Evolutionary conservation across 2,329 filamentous ascomycete species (phyloP).

Genomic region (Ceratocystis eucalypticola): DNA sequence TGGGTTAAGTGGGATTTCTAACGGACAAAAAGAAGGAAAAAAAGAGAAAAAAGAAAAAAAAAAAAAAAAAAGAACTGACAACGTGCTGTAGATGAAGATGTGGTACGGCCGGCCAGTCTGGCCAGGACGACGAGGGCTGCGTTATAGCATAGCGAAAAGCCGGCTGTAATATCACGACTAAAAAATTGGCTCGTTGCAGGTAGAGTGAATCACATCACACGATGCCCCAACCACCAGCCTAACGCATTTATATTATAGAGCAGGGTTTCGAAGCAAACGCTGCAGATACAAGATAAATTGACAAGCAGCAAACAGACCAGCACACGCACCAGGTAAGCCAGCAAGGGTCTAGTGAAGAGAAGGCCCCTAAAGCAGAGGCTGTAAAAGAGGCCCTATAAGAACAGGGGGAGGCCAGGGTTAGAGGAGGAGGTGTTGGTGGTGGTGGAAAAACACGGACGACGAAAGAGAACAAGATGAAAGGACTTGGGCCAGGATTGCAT

Average conservation of each 20-base stretch:
- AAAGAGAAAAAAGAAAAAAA: background rate
- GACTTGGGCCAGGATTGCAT: constrained; percentile 1
- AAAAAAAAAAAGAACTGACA: background rate
- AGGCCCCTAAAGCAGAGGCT: background rate
- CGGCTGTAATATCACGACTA: background rate
- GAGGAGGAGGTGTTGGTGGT: background rate
- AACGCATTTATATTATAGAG: background rate
- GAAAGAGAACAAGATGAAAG: background rate
- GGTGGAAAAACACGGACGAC: background rate
- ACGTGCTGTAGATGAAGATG: no score
- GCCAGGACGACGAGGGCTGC: no score
- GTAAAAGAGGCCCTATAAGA: background rate
- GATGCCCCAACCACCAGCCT: background rate
- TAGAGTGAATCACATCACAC: constrained; percentile 2
- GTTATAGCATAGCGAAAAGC: background rate
- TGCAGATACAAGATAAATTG: background rate
- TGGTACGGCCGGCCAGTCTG: background rate
- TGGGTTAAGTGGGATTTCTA: background rate
- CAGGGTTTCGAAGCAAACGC: background rate
- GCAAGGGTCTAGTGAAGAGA: background rate
- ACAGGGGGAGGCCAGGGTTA: background rate
- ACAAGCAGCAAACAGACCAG: background rate
- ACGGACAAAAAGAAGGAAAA: background rate
- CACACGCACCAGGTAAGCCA: background rate
- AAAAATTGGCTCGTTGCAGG: background rate